A percentile compares a stretch with the other conserved stretches of the same genome.
Conservation (phyloP, 495 filamentous ascomycete genomes). For the Podospora tetraspora region DNA sequence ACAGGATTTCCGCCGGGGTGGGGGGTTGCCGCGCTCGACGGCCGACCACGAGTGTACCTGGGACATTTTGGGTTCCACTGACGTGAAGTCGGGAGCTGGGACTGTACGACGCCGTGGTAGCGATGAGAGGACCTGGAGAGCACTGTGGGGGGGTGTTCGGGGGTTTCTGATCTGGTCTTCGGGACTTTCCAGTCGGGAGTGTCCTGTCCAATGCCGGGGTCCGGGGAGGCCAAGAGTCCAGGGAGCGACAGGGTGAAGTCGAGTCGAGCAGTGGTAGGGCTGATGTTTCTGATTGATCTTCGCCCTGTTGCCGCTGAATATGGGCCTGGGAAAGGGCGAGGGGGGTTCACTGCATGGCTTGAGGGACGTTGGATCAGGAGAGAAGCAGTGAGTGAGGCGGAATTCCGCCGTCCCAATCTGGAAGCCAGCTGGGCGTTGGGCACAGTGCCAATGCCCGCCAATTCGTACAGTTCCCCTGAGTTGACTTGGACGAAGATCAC, state of each 20-base stretch:
- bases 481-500: neutral
- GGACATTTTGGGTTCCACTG: constrained; percentile 15
- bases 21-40: constrained; percentile 32
- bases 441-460: neutral
- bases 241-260: neutral
- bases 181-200: neutral
- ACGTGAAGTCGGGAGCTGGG: neutral
- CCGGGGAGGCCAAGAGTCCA: neutral
- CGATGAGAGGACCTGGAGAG: neutral
- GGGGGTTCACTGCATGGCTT: neutral
- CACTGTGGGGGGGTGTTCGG: neutral
- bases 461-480: neutral
- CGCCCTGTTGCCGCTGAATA: neutral
- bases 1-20: constrained; percentile 48
- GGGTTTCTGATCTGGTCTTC: neutral
- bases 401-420: neutral
- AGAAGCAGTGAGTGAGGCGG: neutral
- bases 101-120: neutral
- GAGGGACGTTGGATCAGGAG: neutral
- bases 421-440: neutral
- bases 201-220: neutral
- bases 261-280: neutral
- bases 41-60: constrained; percentile 23
- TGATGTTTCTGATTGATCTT: neutral
- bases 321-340: neutral